Percentiles rank a stretch among this genome's conserved stretches.
Conservation (phyloP, 495 filamentous ascomycete species). For the Podospora comata region DNA sequence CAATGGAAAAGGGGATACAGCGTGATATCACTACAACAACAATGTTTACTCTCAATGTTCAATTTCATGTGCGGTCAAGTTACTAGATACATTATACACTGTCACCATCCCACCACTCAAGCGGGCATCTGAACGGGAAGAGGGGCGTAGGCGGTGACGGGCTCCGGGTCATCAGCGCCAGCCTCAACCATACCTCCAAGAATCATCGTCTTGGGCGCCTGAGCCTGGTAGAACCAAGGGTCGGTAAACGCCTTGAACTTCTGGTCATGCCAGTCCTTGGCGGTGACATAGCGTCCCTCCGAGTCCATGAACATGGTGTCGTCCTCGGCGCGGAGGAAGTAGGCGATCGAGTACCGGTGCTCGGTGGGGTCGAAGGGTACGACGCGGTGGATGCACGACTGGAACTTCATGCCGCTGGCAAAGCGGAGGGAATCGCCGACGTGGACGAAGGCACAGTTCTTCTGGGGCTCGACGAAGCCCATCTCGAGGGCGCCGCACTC, state of each 20-base stretch:
- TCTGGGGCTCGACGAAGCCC: constrained; percentile 51
- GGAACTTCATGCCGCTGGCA: constrained; percentile 47
- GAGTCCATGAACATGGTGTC: constrained; percentile 51
- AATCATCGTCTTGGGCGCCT: constrained; percentile 45
- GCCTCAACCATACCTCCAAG: constrained; percentile 47
- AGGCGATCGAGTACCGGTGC: constrained; percentile 57
- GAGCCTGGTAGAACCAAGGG: constrained; percentile 44
- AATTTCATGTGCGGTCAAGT: background rate
- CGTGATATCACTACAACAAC: background rate
- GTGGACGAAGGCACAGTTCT: constrained; percentile 52
- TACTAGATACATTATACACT: background rate
- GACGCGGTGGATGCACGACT: constrained; percentile 56
- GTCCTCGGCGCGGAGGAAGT: constrained; percentile 56
- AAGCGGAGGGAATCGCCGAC: constrained; percentile 58
- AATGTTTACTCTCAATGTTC: background rate
- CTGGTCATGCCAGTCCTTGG: constrained; percentile 55
- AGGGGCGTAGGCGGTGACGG: constrained; percentile 13
- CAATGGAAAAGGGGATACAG: too few relatives aligned
- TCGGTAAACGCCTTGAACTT: constrained; percentile 55
- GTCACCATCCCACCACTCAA: background rate
- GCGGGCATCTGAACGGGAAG: background rate
- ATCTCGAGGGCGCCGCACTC: constrained; percentile 43
- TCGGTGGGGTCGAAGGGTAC: constrained; percentile 48
- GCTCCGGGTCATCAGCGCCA: constrained; percentile 31
- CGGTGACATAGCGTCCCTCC: constrained; percentile 47